Evolutionary conservation across 305 asterid genomes (phyloP), one percentile per base, ranked within the genome.

Genomic region (Fraxinus platypoda): DNA sequence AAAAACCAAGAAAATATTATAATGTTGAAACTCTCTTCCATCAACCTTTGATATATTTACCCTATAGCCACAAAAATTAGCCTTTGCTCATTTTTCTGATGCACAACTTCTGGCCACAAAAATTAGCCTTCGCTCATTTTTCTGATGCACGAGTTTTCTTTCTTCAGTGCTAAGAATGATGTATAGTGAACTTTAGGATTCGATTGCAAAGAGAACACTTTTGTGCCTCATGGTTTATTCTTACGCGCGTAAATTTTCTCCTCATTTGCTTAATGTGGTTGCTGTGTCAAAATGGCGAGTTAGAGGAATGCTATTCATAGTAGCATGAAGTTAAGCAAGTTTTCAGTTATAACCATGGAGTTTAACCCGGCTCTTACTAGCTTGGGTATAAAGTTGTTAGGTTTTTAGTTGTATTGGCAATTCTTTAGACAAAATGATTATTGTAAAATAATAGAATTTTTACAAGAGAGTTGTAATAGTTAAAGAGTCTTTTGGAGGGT

Each of bases 301-400:
- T 86, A 86, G 86, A 86, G 90, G 83, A 37, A 75, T 64, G 85
- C 80, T 78, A 81, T 76, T 66, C 83, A 11, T 75, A 74, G 71
- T 34, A 80, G 90, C 82, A 75, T 72, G 59, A 83, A 81, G 66
- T 75, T 85, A 80, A 59, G 37, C 21, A 78, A 68, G 73, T 85
- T 85, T 77, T 84, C 92, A 28, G 93, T 88, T 78, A 83, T 86
- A 82, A 92, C 91, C 70, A 90, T 93, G 0, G 98, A 93, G 86
- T 73, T 85, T 76, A 90, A 86, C 79, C 98, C 98, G 6, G 84
- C 87, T 41, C 90, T 90, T 43, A 90, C 73, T 91, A 93, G 97
- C 91, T 95, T 79, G 94, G 91, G 80, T 78, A 75, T 78, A 33
- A 33, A 28, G 1, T 30, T 30, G 33, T 30, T 30, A 30, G 33